Base-by-base conservation (phyloP, 2,329 filamentous ascomycete genomes). In the Didymella keratinophila region DNA sequence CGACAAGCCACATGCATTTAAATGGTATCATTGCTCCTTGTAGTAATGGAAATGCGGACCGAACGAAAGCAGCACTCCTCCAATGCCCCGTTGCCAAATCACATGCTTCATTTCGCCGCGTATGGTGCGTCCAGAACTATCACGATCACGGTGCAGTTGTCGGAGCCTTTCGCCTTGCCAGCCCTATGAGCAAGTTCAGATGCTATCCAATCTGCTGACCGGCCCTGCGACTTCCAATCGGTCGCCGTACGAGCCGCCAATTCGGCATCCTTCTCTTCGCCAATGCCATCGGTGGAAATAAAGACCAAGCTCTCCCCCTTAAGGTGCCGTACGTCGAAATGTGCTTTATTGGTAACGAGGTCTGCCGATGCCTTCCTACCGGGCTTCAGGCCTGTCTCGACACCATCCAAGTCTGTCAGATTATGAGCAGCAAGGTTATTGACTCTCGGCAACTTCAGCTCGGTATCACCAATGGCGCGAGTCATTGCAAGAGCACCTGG, bases 351-450 rank as follows among this genome's bases (percentile, higher is more conserved):
- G 2, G 62, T 69, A 2, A 71, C 65, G 1, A 71, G 61, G 30
- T 71, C 62, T 4, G 64, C 61, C 0, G 58, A 66, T 28, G 65
- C 68, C 16, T 42, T 64, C 41, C 54, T 59, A n/a, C 68, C 67
- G 11, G 68, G 68, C 5, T 61, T 65, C 18, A 71, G 61, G 7
- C 68, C 68, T 3, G 68, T 71, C 37, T 68, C 62, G 28, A 71
- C 58, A 41, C 68, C 68, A 11, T 56, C 58, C 3, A 71, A 54
- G 36, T 71, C 68, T 14, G 65, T 63, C 20, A 71, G 44, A 37
- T 71, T 64, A 58, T 71, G 68, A 20, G 54, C 65, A 14, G 68
- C 67, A 9, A 71, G 62, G 2, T 66, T 63, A 36, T 71, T 71
- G 8, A 71, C 66, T 25, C 65, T 64, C 0, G 68, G 68, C 11